These are phyloP conservation scores for Fraxinus greggii DNA, from an alignment of 305 asterid species.

Conservation along the genomic window DNA sequence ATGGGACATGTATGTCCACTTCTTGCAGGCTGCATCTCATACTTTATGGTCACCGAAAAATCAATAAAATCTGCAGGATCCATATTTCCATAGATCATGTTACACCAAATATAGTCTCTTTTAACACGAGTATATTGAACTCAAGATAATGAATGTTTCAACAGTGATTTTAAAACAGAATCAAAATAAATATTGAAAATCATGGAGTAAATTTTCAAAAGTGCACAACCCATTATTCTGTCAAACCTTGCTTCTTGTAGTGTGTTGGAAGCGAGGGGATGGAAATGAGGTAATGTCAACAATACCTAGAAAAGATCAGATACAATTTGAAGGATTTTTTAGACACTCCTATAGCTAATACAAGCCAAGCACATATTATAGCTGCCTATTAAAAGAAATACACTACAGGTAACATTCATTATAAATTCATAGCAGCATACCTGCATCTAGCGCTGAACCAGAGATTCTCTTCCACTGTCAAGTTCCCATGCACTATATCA, in stretches of 20 bases:
- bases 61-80: neutral
- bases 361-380: neutral
- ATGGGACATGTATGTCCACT: neutral
- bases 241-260: neutral
- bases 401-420: neutral
- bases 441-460: conserved; percentile 96
- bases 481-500: conserved; percentile 82
- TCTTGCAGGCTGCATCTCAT: neutral
- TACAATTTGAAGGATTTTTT: neutral
- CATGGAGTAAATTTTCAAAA: neutral
- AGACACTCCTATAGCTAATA: neutral
- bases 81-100: neutral
- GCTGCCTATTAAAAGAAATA: neutral
- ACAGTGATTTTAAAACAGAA: neutral
- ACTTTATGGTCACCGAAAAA: neutral
- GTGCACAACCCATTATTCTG: neutral
- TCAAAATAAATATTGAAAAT: neutral
- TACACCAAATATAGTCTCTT: neutral
- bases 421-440: conserved; percentile 24
- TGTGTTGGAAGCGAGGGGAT: neutral
- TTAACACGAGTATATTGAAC: neutral
- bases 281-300: neutral
- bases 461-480: conserved; percentile 85
- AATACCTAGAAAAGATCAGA: neutral
- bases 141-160: neutral